Base-by-base conservation (phyloP, 2,329 filamentous ascomycete genomes). In the Parastagonospora nodorum region DNA sequence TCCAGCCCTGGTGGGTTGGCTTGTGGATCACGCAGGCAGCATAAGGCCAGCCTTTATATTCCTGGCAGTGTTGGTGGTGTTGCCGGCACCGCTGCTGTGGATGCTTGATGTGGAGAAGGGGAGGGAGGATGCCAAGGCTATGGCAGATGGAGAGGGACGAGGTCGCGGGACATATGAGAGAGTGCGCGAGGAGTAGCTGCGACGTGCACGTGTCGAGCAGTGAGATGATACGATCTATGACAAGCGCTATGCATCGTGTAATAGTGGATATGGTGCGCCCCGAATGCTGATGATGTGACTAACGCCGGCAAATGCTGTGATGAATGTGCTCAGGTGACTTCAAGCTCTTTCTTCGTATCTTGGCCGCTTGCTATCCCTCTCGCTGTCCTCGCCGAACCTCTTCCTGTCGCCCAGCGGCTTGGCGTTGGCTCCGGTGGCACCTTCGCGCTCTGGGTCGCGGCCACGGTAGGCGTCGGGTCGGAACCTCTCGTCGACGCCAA, bases 1-100 rank as follows among this genome's bases (percentile, higher is more conserved):
- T 0, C 93, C 93, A 0, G 88, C 90, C 1, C 90, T 97, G 61
- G 92, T 97, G 0, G 93, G 92, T 0, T 83, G 84, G 28, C 95
- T 97, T 54, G 94, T 95, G 8, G 92, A 96, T 69, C 82, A 64
- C 2, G 65, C 71, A 6, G 75, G 75, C 0, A 75, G 67, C 1
- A 76, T 78, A 28, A 48, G 76, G 14, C 73, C 73, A 1, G 91
- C 92, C 0, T 97, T 97, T 73, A 88, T 88, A 75, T 97, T 97
- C 70, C 76, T 97, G 45, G 90, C 89, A 0, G 80, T 85, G 2
- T 74, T 97, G 45, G 90, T 96, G 2, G 83, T 88, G 8, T 72
- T 93, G 2, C 92, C 93, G 0, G 84, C 89, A 8, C 90, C 90
- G 0, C 75, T 97, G 48, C 86, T 97, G 62, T 89, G 87, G 72